These are phyloP conservation scores for Bombardia bombarda DNA, from an alignment of 495 filamentous ascomycete species.

Conservation along the genomic window DNA sequence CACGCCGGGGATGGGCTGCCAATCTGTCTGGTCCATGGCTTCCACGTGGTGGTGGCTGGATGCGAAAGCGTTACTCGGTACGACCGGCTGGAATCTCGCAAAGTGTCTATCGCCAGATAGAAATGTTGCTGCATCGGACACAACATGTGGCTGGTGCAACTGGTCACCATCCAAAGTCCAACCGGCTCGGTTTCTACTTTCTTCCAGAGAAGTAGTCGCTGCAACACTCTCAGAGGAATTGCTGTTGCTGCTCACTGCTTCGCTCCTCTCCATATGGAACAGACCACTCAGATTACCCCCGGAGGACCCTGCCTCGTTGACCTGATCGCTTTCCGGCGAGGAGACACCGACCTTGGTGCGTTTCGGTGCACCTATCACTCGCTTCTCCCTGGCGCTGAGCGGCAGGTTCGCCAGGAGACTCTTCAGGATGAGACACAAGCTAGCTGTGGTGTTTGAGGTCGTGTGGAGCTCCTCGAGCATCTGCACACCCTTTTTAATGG, in stretches of 20 bases:
- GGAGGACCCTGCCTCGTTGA: not conserved
- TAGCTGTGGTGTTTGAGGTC: conserved; percentile 19
- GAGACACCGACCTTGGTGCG: conserved; percentile 4
- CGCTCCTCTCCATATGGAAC: not conserved
- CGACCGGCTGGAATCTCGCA: not conserved
- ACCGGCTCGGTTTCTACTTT: no score
- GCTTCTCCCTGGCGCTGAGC: conserved; percentile 16
- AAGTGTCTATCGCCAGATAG: no score
- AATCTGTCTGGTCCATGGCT: conserved; percentile 7
- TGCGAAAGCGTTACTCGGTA: no score
- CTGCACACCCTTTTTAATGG: conserved; percentile 27
- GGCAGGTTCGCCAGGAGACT: conserved; percentile 17
- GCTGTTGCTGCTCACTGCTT: not conserved
- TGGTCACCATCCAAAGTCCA: no score
- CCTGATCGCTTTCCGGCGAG: not conserved
- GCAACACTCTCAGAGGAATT: no score
- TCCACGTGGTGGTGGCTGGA: no score
- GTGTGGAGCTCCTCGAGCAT: conserved; percentile 29
- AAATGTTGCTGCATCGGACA: no score
- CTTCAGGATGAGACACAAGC: conserved; percentile 21
- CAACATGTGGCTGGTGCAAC: no score
- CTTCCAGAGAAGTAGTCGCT: no score
- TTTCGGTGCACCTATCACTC: conserved; percentile 14
- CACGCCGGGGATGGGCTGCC: conserved; percentile 3
- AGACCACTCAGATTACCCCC: not conserved